A percentile compares a stretch with the other conserved stretches of the same genome.
Conservation (phyloP, 495 filamentous ascomycete genomes). For the Cryomyces minteri region DNA sequence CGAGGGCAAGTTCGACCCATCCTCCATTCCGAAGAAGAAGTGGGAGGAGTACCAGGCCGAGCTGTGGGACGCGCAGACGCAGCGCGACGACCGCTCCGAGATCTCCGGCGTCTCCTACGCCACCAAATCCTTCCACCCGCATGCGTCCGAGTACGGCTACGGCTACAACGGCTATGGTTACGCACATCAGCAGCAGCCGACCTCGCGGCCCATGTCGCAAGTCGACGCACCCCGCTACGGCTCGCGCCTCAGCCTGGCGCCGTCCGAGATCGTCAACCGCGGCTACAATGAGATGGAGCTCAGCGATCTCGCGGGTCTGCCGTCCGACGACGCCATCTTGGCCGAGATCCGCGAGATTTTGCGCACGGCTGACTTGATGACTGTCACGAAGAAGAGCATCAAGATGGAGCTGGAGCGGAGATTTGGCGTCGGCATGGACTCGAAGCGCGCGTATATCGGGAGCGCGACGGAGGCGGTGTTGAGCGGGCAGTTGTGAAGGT, state of each 20-base stretch:
- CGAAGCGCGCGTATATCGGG: constrained; percentile 71
- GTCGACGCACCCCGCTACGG: constrained; percentile 37
- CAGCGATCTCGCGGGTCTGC: constrained; percentile 55
- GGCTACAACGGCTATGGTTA: constrained; percentile 16
- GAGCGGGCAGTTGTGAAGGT: constrained; percentile 41
- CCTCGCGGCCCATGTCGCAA: constrained; percentile 57
- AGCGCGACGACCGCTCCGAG: constrained; percentile 67
- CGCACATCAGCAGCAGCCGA: constrained; percentile 24
- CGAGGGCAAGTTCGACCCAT: constrained; percentile 95
- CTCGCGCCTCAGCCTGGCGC: constrained; percentile 59
- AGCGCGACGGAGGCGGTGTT: constrained; percentile 58
- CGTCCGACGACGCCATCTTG: constrained; percentile 74
- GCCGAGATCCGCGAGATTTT: constrained; percentile 91
- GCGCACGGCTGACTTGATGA: constrained; percentile 85
- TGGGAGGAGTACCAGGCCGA: constrained; percentile 99
- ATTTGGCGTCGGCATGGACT: constrained; percentile 66
- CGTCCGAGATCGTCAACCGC: constrained; percentile 33
- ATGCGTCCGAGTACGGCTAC: constrained; percentile 36
- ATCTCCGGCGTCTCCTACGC: constrained; percentile 80
- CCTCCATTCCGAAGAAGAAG: constrained; percentile 84
- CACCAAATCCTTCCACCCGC: constrained; percentile 38
- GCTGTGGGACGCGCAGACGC: constrained; percentile 85
- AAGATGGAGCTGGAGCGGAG: constrained; percentile 81
- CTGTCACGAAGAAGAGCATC: constrained; percentile 94
- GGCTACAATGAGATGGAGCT: constrained; percentile 37